Base-by-base conservation (phyloP, 331 rosid species). In the Pyracantha coccinea region DNA sequence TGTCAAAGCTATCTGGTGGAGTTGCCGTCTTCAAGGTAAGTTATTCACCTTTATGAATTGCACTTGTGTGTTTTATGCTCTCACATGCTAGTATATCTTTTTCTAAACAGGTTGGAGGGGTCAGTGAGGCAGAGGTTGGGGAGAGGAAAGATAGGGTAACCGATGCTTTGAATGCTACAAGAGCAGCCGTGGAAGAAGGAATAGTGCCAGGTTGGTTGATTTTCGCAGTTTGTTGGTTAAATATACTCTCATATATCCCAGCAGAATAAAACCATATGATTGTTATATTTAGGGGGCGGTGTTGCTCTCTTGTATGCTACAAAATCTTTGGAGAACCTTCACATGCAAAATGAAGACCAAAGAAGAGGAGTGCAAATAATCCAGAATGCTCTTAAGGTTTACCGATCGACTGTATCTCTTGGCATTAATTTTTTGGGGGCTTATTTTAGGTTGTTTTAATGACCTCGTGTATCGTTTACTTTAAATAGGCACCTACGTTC, bases 161-260 rank as follows among this genome's bases (percentile, higher is more conserved):
- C 0, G 97, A 95, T 80, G 99, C 99, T 68, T 72, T 95, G 72
- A 95, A 95, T 83, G 97, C 99, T 69, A 89, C 97, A 20, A 86
- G 86, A 83, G 97, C 99, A 25, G 97, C 99, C 7, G 99, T 92
- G 81, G 97, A 92, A 83, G 99, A 95, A 83, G 99, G 97, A 65
- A 92, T 95, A 77, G 87, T 92, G 77, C 92, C 97, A 71, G 99
- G 99, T 95, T 82, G 64, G 79, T 66, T 47, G 52, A 50, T 68
- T 75, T 29, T 66, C 4, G 28, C 41, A 16, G 13, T 55, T 63
- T 41, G n/a, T 29, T 11, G 57, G 28, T 68, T 19, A 68, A 7
- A 32, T 61, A 73, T 62, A 27, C 29, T 58, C 12, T 33, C 17
- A 31, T 55, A 16, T 28, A 66, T 23, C 31, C 65, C 33, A 54